Percentiles rank a stretch among this genome's conserved stretches.
phyloP scores from a whole-genome alignment of 2,329 filamentous ascomycete genomes.

The Periglandula ipomoeae region DNA sequence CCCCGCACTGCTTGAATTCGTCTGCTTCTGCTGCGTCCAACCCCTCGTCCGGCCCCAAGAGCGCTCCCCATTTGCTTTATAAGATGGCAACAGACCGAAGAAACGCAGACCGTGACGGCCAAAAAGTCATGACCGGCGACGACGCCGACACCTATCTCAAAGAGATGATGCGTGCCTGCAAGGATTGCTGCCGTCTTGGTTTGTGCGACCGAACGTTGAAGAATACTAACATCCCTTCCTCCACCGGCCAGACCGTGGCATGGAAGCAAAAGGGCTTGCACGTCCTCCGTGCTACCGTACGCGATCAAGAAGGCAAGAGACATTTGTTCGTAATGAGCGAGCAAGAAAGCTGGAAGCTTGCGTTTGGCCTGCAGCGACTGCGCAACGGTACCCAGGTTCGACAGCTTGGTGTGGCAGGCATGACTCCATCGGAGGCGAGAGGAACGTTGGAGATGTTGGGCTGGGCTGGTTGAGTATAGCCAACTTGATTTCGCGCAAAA shows the following conservation, averaged over 20 bases:
- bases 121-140: slow-evolving; percentile 47
- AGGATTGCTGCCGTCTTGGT: slow-evolving; percentile 50
- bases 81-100: slow-evolving; percentile 39
- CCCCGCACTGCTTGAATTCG: slow-evolving; percentile 49
- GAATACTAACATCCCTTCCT: slow-evolving; percentile 32
- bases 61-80: slow-evolving; percentile 35
- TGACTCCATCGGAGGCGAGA: slow-evolving; percentile 45
- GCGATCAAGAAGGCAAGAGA: slow-evolving; percentile 57
- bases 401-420: slow-evolving; percentile 47
- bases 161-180: slow-evolving; percentile 56
- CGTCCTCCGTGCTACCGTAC: slow-evolving; percentile 52
- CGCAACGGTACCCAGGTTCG: slow-evolving; percentile 51
- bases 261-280: slow-evolving; percentile 49
- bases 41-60: slow-evolving; percentile 27
- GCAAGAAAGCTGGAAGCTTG: slow-evolving; percentile 60
- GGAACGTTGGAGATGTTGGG: slow-evolving; percentile 49
- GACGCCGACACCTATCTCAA: slow-evolving; percentile 57
- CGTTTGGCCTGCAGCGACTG: slow-evolving; percentile 50
- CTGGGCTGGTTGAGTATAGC: slow-evolving; percentile 28
- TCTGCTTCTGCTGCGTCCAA: slow-evolving; percentile 30
- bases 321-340: slow-evolving; percentile 57
- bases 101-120: slow-evolving; percentile 37
- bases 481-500: background rate
- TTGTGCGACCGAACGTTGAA: slow-evolving; percentile 36
- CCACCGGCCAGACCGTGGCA: slow-evolving; percentile 39